phyloP scores from a whole-genome alignment of 1,139 yeast genomes.

The Candida tetrigidarum region DNA sequence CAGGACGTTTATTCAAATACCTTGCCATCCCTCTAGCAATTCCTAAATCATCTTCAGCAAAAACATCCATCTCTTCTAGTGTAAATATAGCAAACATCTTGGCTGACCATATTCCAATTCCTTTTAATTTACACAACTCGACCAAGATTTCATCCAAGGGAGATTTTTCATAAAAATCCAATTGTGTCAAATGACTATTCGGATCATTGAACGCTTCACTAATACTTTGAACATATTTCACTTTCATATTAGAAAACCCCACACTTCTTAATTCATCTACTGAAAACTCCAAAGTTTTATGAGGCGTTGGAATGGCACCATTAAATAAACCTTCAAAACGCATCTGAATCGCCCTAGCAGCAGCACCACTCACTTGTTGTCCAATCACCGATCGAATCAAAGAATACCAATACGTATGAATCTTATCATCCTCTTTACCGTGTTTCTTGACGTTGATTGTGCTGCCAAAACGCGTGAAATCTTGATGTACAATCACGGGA shows the following conservation, averaged over 20 bases:
- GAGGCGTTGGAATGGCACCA: constrained; percentile 56
- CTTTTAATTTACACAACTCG: constrained; percentile 65
- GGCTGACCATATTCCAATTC: constrained; percentile 91
- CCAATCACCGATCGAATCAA: constrained; percentile 57
- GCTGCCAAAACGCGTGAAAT: constrained; percentile 27
- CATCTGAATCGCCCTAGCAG: constrained; percentile 67
- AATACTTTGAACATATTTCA: constrained; percentile 63
- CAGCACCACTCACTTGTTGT: constrained; percentile 87
- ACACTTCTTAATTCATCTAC: constrained; percentile 57
- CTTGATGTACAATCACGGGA: constrained; percentile 32
- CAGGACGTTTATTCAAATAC: constrained; percentile 62
- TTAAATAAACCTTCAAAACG: constrained; percentile 46
- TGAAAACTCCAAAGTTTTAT: constrained; percentile 41
- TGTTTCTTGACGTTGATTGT: constrained; percentile 12
- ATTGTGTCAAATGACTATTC: constrained; percentile 38
- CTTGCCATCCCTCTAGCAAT: constrained; percentile 78
- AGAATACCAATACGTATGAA: constrained; percentile 45
- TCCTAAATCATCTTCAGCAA: constrained; percentile 83
- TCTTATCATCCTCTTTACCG: constrained; percentile 21
- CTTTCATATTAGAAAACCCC: constrained; percentile 76
- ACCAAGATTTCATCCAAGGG: constrained; percentile 54
- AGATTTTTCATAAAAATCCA: constrained; percentile 39
- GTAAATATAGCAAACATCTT: constrained; percentile 84
- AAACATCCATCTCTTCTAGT: constrained; percentile 65
- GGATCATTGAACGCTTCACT: constrained; percentile 57